A percentile compares a stretch with the other conserved stretches of the same genome.
Evolutionary conservation across 345 rosid species (phyloP).

Genomic region (Toxicodendron radicans): DNA sequence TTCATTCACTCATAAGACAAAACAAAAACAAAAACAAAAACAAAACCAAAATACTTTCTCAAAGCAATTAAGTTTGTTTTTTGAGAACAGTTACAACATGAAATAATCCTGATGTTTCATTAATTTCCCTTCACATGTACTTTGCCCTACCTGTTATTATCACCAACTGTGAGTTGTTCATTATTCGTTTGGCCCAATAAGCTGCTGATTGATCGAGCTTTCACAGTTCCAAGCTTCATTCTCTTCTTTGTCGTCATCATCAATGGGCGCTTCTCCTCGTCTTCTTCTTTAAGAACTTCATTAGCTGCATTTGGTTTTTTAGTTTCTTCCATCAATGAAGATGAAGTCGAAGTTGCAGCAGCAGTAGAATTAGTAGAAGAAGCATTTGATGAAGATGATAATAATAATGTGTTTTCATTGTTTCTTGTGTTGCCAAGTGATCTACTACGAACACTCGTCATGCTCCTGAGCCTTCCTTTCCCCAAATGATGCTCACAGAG

Average conservation of each 20-base stretch:
- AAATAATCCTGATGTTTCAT: not conserved
- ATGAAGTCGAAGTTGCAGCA: not conserved
- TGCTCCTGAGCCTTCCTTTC: constrained; percentile 88
- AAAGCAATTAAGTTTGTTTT: too few relatives aligned
- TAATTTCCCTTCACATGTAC: not conserved
- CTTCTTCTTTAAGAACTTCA: constrained; percentile 9
- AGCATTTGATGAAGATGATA: not conserved
- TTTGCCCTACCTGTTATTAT: constrained; percentile 11
- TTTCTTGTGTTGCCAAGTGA: constrained; percentile 20
- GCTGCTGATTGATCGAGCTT: constrained; percentile 94
- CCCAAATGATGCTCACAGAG: constrained; percentile 98
- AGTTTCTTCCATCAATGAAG: not conserved
- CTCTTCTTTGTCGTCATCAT: constrained; percentile 45
- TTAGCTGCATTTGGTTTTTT: constrained; percentile 11
- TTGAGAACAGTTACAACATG: not conserved
- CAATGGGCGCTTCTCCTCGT: constrained; percentile 23
- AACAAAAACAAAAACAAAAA: not conserved
- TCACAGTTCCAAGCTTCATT: constrained; percentile 80
- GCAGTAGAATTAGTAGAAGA: too few relatives aligned
- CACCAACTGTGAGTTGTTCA: constrained; percentile 14
- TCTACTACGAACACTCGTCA: constrained; percentile 45
- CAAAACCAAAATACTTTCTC: not conserved
- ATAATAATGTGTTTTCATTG: not conserved
- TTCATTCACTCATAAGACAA: constrained; percentile 14
- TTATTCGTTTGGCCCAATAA: constrained; percentile 58